Evolutionary conservation across 2,329 filamentous ascomycete genomes (phyloP), one percentile per base, ranked within the genome.

Genomic region (Nannizziopsis arthrosporioides): DNA sequence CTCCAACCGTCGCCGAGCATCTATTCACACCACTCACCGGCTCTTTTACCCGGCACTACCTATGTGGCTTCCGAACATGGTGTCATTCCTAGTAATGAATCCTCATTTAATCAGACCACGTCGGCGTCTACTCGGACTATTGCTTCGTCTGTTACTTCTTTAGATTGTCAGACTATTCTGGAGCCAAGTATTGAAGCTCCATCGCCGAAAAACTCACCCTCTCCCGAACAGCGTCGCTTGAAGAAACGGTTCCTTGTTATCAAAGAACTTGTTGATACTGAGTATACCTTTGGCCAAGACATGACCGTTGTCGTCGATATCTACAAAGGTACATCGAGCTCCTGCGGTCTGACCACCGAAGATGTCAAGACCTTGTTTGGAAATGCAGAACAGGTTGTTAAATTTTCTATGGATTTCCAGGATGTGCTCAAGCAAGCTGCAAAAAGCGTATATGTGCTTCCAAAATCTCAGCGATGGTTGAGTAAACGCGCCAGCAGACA

Each of bases 301-400:
- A 90, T 98, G 86, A 94, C 89, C 63, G 90, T 98, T 46, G 84
- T 94, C 2, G 87, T 94, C 60, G 89, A 96, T 61, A 96, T 98
- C 47, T 98, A 96, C 73, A 94, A 93, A 66, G 88, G 86, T 38
- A 96, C 92, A 0, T 85, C 87, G 1, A 81, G 84, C 56, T 84
- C 84, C 9, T 88, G 85, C 48, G 80, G 87, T 54, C 76, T 95
- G 22, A 85, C 84, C 38, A 71, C 78, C 37, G 85, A 90, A 54
- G 94, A 94, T 53, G 82, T 93, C 58, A 94, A 89, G 61, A 75
- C 85, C 10, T 79, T 98, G 12, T 98, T 98, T 64, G 83, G 87
- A 53, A 98, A 98, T 60, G 89, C 85, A 3, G 85, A 92, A 57
- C 84, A 94, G 58, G 82, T 98, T 48, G 86, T 94, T 52, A 76